A percentile compares a stretch with the other conserved stretches of the same genome.
Conservation (phyloP, 768 basidiomycete genomes). For the Flagelloscypha sp. region DNA sequence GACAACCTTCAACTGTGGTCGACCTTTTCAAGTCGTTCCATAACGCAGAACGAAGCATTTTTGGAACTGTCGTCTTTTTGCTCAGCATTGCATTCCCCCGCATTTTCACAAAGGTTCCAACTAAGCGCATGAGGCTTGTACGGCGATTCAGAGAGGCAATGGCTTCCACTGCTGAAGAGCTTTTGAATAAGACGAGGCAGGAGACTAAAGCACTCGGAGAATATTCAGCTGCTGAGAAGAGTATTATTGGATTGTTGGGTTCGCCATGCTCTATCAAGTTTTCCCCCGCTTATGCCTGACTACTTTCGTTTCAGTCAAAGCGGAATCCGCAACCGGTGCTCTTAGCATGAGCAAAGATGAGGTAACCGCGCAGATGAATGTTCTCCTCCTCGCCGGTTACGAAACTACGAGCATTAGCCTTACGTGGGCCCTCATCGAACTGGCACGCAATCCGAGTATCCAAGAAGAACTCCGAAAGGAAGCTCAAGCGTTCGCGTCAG, state of each 20-base stretch:
- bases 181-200: slow-evolving; percentile 27
- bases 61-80: slow-evolving; percentile 25
- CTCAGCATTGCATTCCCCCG: slow-evolving; percentile 29
- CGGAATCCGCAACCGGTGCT: slow-evolving; percentile 21
- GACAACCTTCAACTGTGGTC: slow-evolving; percentile 32
- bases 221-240: slow-evolving; percentile 21
- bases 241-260: slow-evolving; percentile 31
- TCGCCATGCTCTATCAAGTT: slow-evolving; percentile 4
- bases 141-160: slow-evolving; percentile 24
- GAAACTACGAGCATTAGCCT: slow-evolving; percentile 28
- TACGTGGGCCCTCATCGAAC: slow-evolving; percentile 30
- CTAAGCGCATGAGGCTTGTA: slow-evolving; percentile 21
- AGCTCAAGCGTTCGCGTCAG: slow-evolving; percentile 12
- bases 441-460: slow-evolving; percentile 20
- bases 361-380: slow-evolving; percentile 31
- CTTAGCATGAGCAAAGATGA: slow-evolving; percentile 28
- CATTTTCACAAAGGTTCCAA: slow-evolving; percentile 28
- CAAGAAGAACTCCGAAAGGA: slow-evolving; percentile 26
- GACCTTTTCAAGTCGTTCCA: slow-evolving; percentile 32
- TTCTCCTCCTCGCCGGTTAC: slow-evolving; percentile 30
- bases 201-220: slow-evolving; percentile 19
- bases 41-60: slow-evolving; percentile 15
- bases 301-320: slow-evolving; percentile 21
- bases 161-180: slow-evolving; percentile 28
- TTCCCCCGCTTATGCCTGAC: neutral